Evolutionary conservation across 495 filamentous ascomycete species (phyloP), one percentile per base, ranked within the genome.

Genomic region (Hyphodiscus hymeniophilus): DNA sequence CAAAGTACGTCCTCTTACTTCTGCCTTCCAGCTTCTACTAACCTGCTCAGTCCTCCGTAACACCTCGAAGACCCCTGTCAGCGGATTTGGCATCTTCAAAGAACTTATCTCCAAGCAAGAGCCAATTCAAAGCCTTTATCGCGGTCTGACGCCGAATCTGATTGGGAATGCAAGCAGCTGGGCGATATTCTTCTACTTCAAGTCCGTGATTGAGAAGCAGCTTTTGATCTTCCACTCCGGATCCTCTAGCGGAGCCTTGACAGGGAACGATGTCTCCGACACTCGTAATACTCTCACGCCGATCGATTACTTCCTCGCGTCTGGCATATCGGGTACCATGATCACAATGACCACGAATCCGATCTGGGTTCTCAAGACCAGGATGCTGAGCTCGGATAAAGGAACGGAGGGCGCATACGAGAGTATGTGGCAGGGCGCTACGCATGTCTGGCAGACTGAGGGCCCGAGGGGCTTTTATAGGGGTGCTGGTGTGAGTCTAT

Each of bases 291-390:
- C 13, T n/a, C 54, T 60, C 28, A 38, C 75, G n/a, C 81, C 84
- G 7, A 69, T 70, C 33, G 89, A 95, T 61, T 95, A 87, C 66
- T 89, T 96, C 60, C 58, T 84, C 40, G 81, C 92, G 20, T 92
- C 88, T 32, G 84, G 80, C 28, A 65, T 74, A 38, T 85, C 89
- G 45, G 89, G 89, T 75, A 64, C 69, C 24, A 57, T 85, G 16
- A 91, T 88, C 4, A 84, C 87, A 30, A 61, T 89, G 21, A 68
- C 85, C 51, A 97, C 94, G 40, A 99, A 99, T 61, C 92, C 92
- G 3, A 84, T 99, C 59, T 99, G 92, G 92, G 92, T 99, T 5
- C 77, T 99, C 61, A 97, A 97, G 64, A 99, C 92, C 2, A 86
- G 92, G 42, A 97, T 99, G 91, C 71, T 99, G 11, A 85, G 89